Base-by-base conservation (phyloP, 192 early-diverging fungal species). In the Dissophora ornata region DNA sequence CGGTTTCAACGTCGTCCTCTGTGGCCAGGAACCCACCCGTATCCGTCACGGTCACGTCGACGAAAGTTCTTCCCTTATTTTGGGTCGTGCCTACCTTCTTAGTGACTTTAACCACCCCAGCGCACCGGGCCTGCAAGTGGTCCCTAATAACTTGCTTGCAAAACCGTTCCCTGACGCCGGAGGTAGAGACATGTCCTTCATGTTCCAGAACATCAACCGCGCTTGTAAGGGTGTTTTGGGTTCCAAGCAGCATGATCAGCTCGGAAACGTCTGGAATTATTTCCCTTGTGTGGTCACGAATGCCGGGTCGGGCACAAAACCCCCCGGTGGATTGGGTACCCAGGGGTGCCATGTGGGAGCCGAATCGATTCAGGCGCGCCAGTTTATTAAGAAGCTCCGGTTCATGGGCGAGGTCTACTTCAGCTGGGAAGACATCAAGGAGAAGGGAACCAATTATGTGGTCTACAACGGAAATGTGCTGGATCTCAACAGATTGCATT, bases 401-500 rank as follows among this genome's bases (percentile, higher is more conserved):
- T 82, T 86, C 6, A 81, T 89, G 42, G 87, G 88, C 53, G 87
- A 90, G 24, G 71, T 86, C 9, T 88, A 85, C 59, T 94, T 89
- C 66, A 82, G 82, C 41, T 94, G 91, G 91, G 67, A 79, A 2
- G 90, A 91, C 63, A 67, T 94, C 57, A 66, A 71, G 25, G 68
- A 86, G 25, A 60, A 58, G 10, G 80, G 67, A 22, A 80, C 79
- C 42, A 89, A 90, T 55, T 79, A 87, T 36, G 87, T 89, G 10
- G 90, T 91, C 26, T 95, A 87, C 73, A 94, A 92, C 69, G 92
- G 92, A 26, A 83, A 88, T 38, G 89, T 94, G 15, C 82, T 93
- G 38, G 93, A 96, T 63, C 62, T 96, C 48, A 74, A 75, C 44
- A 84, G 88, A 19, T 63, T 90, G 1, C 65, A 85, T 63, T 91